Evolutionary conservation across 306 rosid species (phyloP), one percentile per base, ranked within the genome.

Genomic region (Prunus mira): DNA sequence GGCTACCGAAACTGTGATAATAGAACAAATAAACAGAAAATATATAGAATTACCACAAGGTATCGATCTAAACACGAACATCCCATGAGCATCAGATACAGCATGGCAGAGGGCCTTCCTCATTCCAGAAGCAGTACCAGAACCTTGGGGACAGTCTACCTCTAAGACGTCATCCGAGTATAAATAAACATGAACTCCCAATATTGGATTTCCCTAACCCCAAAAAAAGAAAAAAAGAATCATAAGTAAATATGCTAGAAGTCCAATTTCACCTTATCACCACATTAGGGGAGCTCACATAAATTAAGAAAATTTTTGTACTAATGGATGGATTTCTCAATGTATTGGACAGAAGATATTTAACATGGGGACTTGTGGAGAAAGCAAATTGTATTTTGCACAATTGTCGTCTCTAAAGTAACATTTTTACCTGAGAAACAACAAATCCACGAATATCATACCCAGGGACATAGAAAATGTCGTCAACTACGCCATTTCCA

Each of bases 131-230:
- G 85, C 87, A 82, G 69, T 81, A 63, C 88, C 90, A 70, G 89
- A 85, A 82, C 97, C 97, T 89, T 92, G 97, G 77, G 93, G 87
- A 81, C 99, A 95, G 76, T 91, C 88, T 74, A 92, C 91, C 86
- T 90, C 92, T 64, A 80, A 81, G 71, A 95, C 93, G 61, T 92
- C 96, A 87, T 92, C 90, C 38, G 99, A 92, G 77, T 87, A 84
- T 75, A 95, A 84, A 85, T 88, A 95, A 66, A 95, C 65, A 19
- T 92, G 93, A 84, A 95, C 99, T 80, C 98, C 99, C 82, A 95
- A 76, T 73, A 95, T 89, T 24, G 99, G 99, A 86, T 88, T 95
- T 76, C 99, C 99, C 99, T 95, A 82, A 49, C 75, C 74, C 76
- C 75, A 52, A 28, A 82, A 65, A 77, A 52, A 58, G 32, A 32